Percentiles rank a stretch among this genome's conserved stretches.
Evolutionary conservation across 2,329 filamentous ascomycete species (phyloP).

Genomic region (Plenodomus tracheiphilus): DNA sequence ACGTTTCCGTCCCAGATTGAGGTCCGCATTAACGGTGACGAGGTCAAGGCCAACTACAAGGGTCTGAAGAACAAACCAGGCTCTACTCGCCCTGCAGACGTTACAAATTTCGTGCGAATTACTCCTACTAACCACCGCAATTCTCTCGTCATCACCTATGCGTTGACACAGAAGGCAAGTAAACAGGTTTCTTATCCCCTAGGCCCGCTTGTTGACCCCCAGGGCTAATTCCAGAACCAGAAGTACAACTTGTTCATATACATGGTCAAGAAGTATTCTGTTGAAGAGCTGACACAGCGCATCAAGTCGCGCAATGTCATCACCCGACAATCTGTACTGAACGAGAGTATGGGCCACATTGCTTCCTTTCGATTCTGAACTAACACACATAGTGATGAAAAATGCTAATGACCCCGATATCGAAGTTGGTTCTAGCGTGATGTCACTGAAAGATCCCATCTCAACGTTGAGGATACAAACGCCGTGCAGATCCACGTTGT

Average conservation of each 20-base stretch:
- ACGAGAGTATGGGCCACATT: slow-evolving; percentile 67
- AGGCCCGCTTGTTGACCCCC: not conserved
- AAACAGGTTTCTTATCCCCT: slow-evolving; percentile 29
- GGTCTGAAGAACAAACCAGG: slow-evolving; percentile 96
- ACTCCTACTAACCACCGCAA: slow-evolving; percentile 72
- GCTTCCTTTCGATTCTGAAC: not conserved
- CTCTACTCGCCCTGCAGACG: slow-evolving; percentile 89
- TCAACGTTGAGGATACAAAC: slow-evolving; percentile 80
- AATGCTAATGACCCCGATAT: slow-evolving; percentile 88
- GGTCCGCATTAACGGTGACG: slow-evolving; percentile 83
- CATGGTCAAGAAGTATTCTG: slow-evolving; percentile 72
- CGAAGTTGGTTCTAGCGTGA: slow-evolving; percentile 80
- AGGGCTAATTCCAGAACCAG: slow-evolving; percentile 30
- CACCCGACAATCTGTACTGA: slow-evolving; percentile 77
- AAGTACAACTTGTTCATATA: slow-evolving; percentile 65
- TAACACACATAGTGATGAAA: slow-evolving; percentile 65
- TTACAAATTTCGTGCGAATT: slow-evolving; percentile 75
- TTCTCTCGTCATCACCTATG: slow-evolving; percentile 83
- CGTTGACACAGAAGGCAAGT: slow-evolving; percentile 81
- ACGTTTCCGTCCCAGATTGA: slow-evolving; percentile 92
- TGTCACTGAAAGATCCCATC: slow-evolving; percentile 91
- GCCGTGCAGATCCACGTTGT: slow-evolving; percentile 78
- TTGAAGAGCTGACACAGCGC: slow-evolving; percentile 69
- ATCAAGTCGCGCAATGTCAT: slow-evolving; percentile 73
- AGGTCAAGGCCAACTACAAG: slow-evolving; percentile 89